A percentile compares a stretch with the other conserved stretches of the same genome.
These are phyloP conservation scores for Trichosporon coremiiforme DNA, from an alignment of 1,284 basidiomycete species.

Conservation along the genomic window DNA sequence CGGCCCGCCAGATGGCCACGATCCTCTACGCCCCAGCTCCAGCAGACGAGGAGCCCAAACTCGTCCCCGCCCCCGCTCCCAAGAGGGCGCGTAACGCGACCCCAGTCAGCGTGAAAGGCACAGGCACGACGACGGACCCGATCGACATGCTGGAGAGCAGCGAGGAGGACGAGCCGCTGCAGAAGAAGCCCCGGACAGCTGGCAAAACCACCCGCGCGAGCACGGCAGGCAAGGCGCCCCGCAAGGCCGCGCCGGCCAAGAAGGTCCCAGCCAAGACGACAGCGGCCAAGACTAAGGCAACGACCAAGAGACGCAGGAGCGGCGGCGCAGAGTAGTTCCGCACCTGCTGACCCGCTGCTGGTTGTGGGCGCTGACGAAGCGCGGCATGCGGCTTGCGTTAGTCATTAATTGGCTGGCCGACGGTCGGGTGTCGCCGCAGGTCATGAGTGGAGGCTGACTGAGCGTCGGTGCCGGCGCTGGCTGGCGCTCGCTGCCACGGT, in stretches of 20 bases:
- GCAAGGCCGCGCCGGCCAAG: slow-evolving; percentile 1
- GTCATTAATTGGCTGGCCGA: neutral
- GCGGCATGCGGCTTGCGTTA: neutral
- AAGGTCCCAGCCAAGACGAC: neutral
- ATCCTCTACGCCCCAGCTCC: slow-evolving; percentile 33
- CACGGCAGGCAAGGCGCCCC: slow-evolving; percentile 4
- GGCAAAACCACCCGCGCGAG: slow-evolving; percentile 33
- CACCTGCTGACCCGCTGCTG: no score
- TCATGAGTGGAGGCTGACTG: slow-evolving; percentile 5
- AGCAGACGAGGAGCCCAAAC: slow-evolving; percentile 17
- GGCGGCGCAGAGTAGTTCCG: neutral
- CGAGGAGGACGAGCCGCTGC: slow-evolving; percentile 33
- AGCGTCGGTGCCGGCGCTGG: neutral
- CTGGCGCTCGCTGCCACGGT: no score
- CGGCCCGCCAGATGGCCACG: slow-evolving; percentile 39
- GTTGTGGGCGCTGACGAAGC: neutral
- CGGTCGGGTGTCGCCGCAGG: neutral
- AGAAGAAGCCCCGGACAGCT: slow-evolving; percentile 30
- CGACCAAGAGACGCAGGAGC: neutral
- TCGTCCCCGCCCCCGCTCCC: slow-evolving; percentile 22
- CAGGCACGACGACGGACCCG: slow-evolving; percentile 42
- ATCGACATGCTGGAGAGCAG: slow-evolving; percentile 45
- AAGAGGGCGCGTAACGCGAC: slow-evolving; percentile 21
- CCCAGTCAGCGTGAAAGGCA: slow-evolving; percentile 22
- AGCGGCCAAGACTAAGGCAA: no score